Evolutionary conservation across 306 rosid species (phyloP).

Genomic region (Boehmeria nivea): DNA sequence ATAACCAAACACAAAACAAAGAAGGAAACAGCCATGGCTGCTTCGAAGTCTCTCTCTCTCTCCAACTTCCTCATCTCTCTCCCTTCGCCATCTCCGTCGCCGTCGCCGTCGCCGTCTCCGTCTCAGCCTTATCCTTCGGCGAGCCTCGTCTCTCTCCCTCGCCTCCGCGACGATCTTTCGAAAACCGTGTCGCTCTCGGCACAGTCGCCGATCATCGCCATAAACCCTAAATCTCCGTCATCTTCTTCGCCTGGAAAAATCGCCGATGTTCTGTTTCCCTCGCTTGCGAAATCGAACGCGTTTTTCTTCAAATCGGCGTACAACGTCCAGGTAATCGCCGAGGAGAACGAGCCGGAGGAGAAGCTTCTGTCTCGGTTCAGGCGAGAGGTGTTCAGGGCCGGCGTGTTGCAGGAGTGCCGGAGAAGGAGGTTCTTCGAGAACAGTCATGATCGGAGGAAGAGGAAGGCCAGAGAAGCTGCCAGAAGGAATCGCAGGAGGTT

Average conservation of each 20-base stretch:
- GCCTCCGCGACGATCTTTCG: conserved; percentile 2
- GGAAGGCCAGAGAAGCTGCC: conserved; percentile 34
- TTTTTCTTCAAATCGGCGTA: conserved; percentile 27
- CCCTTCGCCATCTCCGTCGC: too few relatives aligned
- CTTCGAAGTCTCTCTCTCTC: conserved; percentile 4
- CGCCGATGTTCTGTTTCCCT: conserved; percentile 5
- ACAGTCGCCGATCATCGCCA: too few relatives aligned
- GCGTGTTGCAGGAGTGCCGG: conserved; percentile 32
- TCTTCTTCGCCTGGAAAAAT: too few relatives aligned
- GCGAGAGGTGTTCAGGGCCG: conserved; percentile 29
- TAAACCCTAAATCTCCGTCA: not conserved
- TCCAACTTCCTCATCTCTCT: conserved; percentile 24
- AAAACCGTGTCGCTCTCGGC: too few relatives aligned
- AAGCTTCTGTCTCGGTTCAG: conserved; percentile 20
- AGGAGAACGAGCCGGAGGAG: conserved; percentile 31
- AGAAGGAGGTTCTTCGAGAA: conserved; percentile 33
- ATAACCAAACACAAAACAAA: too few relatives aligned
- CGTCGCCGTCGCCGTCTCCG: conserved; percentile 3
- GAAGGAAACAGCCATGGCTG: conserved; percentile 18
- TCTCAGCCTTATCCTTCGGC: conserved; percentile 6
- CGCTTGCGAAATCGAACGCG: too few relatives aligned
- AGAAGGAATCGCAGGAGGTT: conserved; percentile 29
- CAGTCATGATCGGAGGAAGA: conserved; percentile 21
- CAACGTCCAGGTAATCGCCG: conserved; percentile 27
- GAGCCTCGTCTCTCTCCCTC: conserved; percentile 2